phyloP scores from a whole-genome alignment of 1,139 yeast genomes.

The Ashbya aceris region DNA sequence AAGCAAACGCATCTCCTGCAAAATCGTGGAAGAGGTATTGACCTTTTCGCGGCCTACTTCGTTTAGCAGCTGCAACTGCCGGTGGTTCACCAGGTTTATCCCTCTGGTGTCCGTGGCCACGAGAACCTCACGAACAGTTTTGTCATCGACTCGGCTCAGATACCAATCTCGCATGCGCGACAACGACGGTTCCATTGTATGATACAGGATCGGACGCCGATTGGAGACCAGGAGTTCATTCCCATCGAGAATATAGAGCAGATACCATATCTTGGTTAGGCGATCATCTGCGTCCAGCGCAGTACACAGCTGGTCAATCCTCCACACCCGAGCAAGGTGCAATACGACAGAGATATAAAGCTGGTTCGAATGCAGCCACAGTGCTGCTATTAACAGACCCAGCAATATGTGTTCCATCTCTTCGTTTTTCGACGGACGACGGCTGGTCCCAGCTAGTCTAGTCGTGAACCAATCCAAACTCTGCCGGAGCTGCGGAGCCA shows the following conservation, averaged over 20 bases:
- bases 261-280: slow-evolving; percentile 54
- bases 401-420: slow-evolving; percentile 33
- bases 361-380: slow-evolving; percentile 59
- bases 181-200: slow-evolving; percentile 34
- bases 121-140: slow-evolving; percentile 10
- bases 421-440: slow-evolving; percentile 3
- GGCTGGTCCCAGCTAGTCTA: slow-evolving; percentile 8
- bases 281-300: slow-evolving; percentile 28
- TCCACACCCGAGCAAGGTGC: slow-evolving; percentile 52
- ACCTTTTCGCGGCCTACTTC: slow-evolving; percentile 17
- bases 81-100: slow-evolving; percentile 8
- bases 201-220: slow-evolving; percentile 45
- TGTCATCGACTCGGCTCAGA: slow-evolving; percentile 8
- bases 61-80: slow-evolving; percentile 14
- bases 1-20: slow-evolving; percentile 52
- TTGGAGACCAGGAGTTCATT: slow-evolving; percentile 58
- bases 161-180: slow-evolving; percentile 9
- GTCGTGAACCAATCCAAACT: slow-evolving; percentile 36
- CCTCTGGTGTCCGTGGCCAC: slow-evolving; percentile 11
- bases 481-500: slow-evolving; percentile 35
- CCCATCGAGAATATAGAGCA: slow-evolving; percentile 59
- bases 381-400: slow-evolving; percentile 56
- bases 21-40: slow-evolving; percentile 12
- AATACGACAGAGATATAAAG: slow-evolving; percentile 61
- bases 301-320: slow-evolving; percentile 29